Base-by-base conservation (phyloP, 2,329 filamentous ascomycete genomes). In the Ceratocystis variospora region DNA sequence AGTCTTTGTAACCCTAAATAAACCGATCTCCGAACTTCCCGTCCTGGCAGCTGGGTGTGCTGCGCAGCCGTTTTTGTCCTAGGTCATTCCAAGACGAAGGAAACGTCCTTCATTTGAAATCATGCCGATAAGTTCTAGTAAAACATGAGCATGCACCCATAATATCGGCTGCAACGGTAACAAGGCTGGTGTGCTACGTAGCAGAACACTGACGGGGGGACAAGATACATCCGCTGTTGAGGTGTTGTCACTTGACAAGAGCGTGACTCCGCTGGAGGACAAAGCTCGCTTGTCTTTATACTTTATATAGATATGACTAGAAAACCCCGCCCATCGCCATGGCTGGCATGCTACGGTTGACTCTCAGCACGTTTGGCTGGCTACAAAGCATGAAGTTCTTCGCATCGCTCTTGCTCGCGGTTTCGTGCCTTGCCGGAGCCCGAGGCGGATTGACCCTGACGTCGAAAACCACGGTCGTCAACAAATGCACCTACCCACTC, bases 401-500 rank as follows among this genome's bases (percentile, higher is more conserved):
- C 28, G 15, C 28, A 17, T 22, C 28, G 5, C 8, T 33, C 53
- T 57, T 57, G 53, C 53, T 57, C 22, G 12, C 25, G 5, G 4
- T 33, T 17, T 17, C 22, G 15, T 57, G 22, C 28, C 17, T 57
- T n/a, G 25, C 10, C 12, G 10, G 31, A 12, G 31, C 19, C 25
- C 12, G 10, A 6, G 10, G 53, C 12, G 53, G 53, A 33, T 28
- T 57, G 12, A 22, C 28, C 53, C 10, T n/a, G 53, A 28, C 15
- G 10, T 57, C 53, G 15, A 31, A 22, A 17, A 28, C 53, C 28
- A 57, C 70, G 53, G 74, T 77, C 64, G 68, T 72, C 67, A 78
- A 78, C 72, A 72, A 74, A 53, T 77, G 76, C 72, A n/a, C 61
- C 46, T 70, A 71, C 63, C 67, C 71, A 33, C 74, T 77, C 12